phyloP scores from a whole-genome alignment of 179 eudicot genomes.

The Patellifolia procumbens region DNA sequence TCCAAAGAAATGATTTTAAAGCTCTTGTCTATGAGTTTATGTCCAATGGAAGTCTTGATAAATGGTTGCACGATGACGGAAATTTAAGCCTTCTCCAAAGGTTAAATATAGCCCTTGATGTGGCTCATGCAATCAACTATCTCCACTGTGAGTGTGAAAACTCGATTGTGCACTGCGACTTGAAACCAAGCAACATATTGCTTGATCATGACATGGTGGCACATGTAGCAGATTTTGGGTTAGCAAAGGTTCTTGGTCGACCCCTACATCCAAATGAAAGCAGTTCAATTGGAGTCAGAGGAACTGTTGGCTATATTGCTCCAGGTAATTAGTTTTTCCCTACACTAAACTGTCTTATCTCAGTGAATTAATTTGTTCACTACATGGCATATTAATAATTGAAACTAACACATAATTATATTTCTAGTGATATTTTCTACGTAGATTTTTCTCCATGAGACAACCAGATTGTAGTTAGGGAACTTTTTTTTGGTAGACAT shows the following conservation, averaged over 20 bases:
- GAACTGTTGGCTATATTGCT: conserved; percentile 2
- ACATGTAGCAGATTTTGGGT: not conserved
- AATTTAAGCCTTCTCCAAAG: conserved; percentile 8
- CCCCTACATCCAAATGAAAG: not conserved
- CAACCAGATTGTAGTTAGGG: too few species aligned
- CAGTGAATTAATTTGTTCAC: not conserved
- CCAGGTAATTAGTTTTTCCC: not conserved
- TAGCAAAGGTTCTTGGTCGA: not conserved
- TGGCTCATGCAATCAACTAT: conserved; percentile 11
- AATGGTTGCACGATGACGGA: not conserved
- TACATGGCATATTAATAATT: too few species aligned
- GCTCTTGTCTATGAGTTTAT: conserved; percentile 1
- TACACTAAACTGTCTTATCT: not conserved
- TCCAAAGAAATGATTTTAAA: conserved; percentile 16
- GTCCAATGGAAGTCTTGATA: conserved; percentile 5
- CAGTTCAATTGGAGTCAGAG: not conserved
- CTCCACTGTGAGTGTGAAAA: conserved; percentile 6
- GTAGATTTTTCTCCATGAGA: too few species aligned
- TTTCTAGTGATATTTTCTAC: too few species aligned
- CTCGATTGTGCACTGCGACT: not conserved
- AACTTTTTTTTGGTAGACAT: too few species aligned
- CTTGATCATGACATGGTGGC: not conserved
- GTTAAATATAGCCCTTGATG: not conserved
- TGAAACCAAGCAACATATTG: not conserved
- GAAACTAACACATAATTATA: too few species aligned